Conservation (phyloP, 2,329 filamentous ascomycete genomes). For the Verticillium isaacii region DNA sequence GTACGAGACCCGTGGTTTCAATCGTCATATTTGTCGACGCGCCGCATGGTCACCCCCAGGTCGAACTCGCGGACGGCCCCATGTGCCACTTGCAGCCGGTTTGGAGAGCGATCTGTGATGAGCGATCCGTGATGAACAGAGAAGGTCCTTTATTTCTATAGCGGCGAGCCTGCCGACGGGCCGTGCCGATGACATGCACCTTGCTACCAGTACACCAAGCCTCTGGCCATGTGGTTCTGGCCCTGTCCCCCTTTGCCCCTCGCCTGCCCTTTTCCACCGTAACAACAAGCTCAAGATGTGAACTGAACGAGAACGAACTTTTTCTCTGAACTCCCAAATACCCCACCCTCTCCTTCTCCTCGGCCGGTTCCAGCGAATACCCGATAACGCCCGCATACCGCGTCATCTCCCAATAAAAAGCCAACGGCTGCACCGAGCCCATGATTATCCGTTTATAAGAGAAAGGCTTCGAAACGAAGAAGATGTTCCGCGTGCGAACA, state of each 20-base stretch:
- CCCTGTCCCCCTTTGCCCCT: background rate
- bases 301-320: background rate
- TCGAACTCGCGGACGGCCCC: too few relatives aligned
- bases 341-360: background rate
- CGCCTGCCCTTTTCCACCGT: background rate
- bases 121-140: background rate
- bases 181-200: background rate
- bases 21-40: too few relatives aligned
- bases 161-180: background rate
- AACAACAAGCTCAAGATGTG: background rate
- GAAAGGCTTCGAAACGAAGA: background rate
- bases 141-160: background rate
- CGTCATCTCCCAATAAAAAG: background rate
- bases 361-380: background rate
- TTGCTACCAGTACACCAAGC: background rate
- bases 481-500: background rate
- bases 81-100: too few relatives aligned
- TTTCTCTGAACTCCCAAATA: background rate
- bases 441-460: background rate
- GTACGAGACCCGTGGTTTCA: too few relatives aligned
- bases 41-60: too few relatives aligned
- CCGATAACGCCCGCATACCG: background rate
- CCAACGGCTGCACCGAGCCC: background rate
- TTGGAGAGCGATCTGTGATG: background rate
- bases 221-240: background rate